A percentile compares a stretch with the other conserved stretches of the same genome.
phyloP scores from a whole-genome alignment of 2,329 filamentous ascomycete species.

The Hirsutella rhossiliensis region DNA sequence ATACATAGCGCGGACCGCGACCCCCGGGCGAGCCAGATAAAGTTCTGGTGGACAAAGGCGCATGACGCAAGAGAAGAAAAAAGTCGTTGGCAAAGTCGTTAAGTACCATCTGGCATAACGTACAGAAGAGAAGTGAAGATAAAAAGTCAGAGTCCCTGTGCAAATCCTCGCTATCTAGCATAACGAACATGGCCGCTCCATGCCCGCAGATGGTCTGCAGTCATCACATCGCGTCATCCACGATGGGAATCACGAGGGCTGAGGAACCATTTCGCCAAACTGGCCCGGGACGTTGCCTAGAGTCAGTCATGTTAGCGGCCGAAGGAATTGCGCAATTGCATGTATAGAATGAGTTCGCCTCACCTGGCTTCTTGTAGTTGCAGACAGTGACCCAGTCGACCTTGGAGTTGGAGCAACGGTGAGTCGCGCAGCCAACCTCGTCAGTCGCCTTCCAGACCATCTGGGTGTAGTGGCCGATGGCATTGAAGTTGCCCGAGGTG shows the following conservation, averaged over 20 bases:
- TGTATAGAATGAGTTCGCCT: constrained; percentile 15
- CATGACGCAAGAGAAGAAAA: constrained; percentile 3
- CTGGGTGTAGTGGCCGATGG: constrained; percentile 46
- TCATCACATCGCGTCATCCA: not conserved
- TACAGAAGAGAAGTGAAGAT: constrained; percentile 23
- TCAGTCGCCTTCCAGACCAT: constrained; percentile 27
- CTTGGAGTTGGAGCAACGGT: constrained; percentile 47
- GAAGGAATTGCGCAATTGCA: not conserved
- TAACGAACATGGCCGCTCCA: not conserved
- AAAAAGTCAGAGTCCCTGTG: not conserved
- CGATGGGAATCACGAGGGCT: too few relatives aligned
- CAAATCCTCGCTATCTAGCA: not conserved
- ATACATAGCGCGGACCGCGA: not conserved
- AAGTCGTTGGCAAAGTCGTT: constrained; percentile 14
- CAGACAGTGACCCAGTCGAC: constrained; percentile 64
- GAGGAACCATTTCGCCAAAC: constrained; percentile 30
- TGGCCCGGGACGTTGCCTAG: constrained; percentile 39
- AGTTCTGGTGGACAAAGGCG: not conserved
- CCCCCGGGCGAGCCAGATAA: not conserved
- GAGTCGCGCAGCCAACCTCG: constrained; percentile 48
- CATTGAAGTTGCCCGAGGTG: constrained; percentile 47
- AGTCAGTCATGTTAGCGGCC: not conserved
- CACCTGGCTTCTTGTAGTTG: constrained; percentile 72
- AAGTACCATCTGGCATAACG: constrained; percentile 20
- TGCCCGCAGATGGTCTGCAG: not conserved